phyloP scores from a whole-genome alignment of 2,329 filamentous ascomycete species.

The Monilinia fructicola region DNA sequence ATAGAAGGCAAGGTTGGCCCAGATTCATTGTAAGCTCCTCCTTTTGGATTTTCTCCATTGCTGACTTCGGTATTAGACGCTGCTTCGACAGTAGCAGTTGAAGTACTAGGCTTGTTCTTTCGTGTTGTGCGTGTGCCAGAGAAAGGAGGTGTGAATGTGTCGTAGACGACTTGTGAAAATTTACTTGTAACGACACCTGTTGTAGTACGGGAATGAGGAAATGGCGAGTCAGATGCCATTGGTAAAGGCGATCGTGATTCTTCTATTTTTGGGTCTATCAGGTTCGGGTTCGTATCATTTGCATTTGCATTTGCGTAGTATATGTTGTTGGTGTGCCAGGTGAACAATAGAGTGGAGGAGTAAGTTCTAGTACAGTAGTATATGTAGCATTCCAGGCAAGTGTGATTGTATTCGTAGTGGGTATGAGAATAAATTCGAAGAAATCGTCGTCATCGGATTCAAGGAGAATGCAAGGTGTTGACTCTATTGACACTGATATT shows the following conservation, averaged over 20 bases:
- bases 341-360: constrained; percentile 33
- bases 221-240: neutral
- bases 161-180: constrained; percentile 10
- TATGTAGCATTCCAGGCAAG: constrained; percentile 27
- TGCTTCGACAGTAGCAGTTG: neutral
- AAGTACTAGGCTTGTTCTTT: neutral
- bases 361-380: constrained; percentile 32
- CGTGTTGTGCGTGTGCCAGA: neutral
- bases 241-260: neutral
- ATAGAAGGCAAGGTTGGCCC: neutral
- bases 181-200: constrained; percentile 18
- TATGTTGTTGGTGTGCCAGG: neutral
- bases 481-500: neutral
- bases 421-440: constrained; percentile 27
- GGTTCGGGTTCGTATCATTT: neutral
- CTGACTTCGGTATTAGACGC: neutral
- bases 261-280: neutral
- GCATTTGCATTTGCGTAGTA: neutral
- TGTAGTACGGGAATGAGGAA: neutral
- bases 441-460: neutral
- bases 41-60: neutral
- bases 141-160: neutral
- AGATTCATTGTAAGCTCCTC: neutral
- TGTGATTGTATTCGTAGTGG: constrained; percentile 36
- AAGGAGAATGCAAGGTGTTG: neutral